Evolutionary conservation across 2,329 filamentous ascomycete species (phyloP).

Genomic region (Colletotrichum orchidophilum): DNA sequence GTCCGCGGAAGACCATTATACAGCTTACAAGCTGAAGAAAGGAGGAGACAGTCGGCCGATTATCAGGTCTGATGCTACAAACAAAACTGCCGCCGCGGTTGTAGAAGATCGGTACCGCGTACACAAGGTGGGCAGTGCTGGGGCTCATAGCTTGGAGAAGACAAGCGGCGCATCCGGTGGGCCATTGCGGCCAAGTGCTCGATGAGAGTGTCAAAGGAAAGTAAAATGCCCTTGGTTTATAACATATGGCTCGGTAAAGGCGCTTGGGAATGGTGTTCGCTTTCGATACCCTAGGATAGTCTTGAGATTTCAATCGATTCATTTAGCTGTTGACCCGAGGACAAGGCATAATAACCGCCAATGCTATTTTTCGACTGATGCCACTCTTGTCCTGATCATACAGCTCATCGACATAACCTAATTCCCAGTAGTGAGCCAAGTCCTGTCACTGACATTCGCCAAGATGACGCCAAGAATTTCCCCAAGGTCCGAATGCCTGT

Average conservation of each 20-base stretch:
- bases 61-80: not conserved
- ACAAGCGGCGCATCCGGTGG: not conserved
- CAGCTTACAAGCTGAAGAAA: not conserved
- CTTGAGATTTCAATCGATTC: not conserved
- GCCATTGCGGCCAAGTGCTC: constrained; percentile 17
- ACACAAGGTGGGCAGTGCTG: not conserved
- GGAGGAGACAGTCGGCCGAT: not conserved
- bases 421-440: not conserved
- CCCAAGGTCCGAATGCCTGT: not conserved
- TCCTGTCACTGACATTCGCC: not conserved
- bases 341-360: not conserved
- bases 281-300: not conserved
- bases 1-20: not conserved
- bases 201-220: constrained; percentile 25
- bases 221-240: constrained; percentile 14
- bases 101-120: not conserved
- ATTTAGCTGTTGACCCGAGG: not conserved
- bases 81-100: not conserved
- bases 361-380: not conserved
- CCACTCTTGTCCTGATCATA: no score
- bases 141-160: not conserved
- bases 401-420: not conserved
- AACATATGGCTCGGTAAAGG: not conserved
- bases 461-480: not conserved
- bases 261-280: not conserved